A percentile compares a stretch with the other conserved stretches of the same genome.
phyloP scores from a whole-genome alignment of 2,329 filamentous ascomycete species.

The Fusarium proliferatum region DNA sequence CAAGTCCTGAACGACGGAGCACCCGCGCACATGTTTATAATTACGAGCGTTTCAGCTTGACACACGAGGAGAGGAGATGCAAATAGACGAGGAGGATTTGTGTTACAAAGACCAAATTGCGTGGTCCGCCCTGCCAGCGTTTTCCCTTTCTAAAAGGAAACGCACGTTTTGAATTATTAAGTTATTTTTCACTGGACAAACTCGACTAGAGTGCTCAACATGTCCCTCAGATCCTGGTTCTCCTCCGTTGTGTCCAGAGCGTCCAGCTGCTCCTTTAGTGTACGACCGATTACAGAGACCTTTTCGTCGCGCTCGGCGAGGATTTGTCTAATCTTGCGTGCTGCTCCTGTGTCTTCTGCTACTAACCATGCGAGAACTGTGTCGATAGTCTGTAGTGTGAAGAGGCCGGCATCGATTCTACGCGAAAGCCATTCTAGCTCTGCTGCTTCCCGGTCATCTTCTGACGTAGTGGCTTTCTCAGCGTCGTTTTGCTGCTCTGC shows the following conservation, averaged over 20 bases:
- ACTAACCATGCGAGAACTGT: slow-evolving; percentile 89
- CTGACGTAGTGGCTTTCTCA: slow-evolving; percentile 18
- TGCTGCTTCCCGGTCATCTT: slow-evolving; percentile 59
- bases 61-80: slow-evolving; percentile 1
- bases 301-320: slow-evolving; percentile 76
- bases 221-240: slow-evolving; percentile 67
- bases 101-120: slow-evolving; percentile 34
- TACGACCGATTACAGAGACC: slow-evolving; percentile 70
- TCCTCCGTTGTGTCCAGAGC: slow-evolving; percentile 67
- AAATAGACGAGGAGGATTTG: slow-evolving; percentile 28
- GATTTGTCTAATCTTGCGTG: slow-evolving; percentile 69
- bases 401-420: slow-evolving; percentile 85
- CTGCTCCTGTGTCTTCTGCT: slow-evolving; percentile 86
- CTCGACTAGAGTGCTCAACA: slow-evolving; percentile 64
- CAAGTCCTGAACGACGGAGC: slow-evolving; percentile 40
- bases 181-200: slow-evolving; percentile 56
- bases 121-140: slow-evolving; percentile 22
- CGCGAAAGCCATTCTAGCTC: slow-evolving; percentile 79
- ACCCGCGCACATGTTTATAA: slow-evolving; percentile 19
- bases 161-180: slow-evolving; percentile 40
- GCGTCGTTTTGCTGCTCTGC: slow-evolving; percentile 61
- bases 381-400: slow-evolving; percentile 84
- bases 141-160: slow-evolving; percentile 4
- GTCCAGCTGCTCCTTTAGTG: slow-evolving; percentile 71
- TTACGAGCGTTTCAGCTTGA: slow-evolving; percentile 24